Evolutionary conservation across 208 protist species (phyloP).

Genomic region (Acanthamoeba castellanii): DNA sequence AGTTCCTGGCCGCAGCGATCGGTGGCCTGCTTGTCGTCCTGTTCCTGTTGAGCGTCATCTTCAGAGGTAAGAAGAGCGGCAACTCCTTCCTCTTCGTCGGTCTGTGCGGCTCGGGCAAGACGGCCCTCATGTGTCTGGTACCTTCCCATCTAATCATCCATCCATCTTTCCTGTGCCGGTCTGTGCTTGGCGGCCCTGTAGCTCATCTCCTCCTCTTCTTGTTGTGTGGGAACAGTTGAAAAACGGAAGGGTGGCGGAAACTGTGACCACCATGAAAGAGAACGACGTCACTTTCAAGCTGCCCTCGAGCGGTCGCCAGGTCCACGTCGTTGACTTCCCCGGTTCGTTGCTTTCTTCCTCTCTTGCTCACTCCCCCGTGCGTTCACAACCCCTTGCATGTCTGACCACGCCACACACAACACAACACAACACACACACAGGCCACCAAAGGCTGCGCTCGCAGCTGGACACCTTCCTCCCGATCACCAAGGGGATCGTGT

Average conservation of each 20-base stretch:
- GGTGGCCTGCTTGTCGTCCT: conserved; percentile 34
- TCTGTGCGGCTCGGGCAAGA: conserved; percentile 62
- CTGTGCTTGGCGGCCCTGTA: not conserved
- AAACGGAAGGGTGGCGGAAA: conserved; percentile 30
- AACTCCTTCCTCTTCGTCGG: conserved; percentile 55
- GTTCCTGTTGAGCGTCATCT: conserved; percentile 34
- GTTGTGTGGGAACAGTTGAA: not conserved
- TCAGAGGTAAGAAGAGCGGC: not conserved
- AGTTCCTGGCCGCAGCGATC: conserved; percentile 9
- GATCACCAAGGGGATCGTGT: conserved; percentile 55
- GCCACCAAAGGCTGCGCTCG: conserved; percentile 57
- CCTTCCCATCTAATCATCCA: not conserved
- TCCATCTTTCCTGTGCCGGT: not conserved
- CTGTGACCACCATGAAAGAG: conserved; percentile 58
- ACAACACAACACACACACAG: not conserved
- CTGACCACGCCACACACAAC: not conserved
- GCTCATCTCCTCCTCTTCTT: too few species aligned
- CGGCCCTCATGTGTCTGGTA: conserved; percentile 41
- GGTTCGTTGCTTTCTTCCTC: not conserved
- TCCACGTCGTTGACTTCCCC: conserved; percentile 60
- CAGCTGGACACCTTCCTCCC: conserved; percentile 67
- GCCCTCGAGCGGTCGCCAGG: conserved; percentile 36
- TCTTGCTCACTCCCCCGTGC: not conserved
- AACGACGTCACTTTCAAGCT: conserved; percentile 58
- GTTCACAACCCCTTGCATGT: not conserved